Evolutionary conservation across 768 basidiomycete genomes (phyloP).

Genomic region (Agrocybe praecox): DNA sequence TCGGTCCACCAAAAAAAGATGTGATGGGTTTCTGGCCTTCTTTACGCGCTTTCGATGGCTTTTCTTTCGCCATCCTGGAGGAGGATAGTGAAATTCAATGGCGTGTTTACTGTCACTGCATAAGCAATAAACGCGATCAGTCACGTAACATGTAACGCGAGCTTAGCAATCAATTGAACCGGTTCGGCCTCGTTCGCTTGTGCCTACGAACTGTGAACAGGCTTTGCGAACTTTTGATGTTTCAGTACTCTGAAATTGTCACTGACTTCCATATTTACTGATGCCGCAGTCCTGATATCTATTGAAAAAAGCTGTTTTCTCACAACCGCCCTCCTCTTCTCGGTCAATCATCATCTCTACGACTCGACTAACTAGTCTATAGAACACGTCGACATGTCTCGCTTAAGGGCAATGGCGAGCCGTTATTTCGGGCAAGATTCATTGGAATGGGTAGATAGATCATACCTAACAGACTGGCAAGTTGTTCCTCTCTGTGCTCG

Average conservation of each 20-base stretch:
- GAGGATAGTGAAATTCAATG: slow-evolving; percentile 12
- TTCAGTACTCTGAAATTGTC: neutral
- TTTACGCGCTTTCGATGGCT: slow-evolving; percentile 33
- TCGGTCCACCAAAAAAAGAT: slow-evolving; percentile 52
- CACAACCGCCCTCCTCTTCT: neutral
- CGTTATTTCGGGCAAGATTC: slow-evolving; percentile 39
- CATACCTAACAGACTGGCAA: slow-evolving; percentile 61
- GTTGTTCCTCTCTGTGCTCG: slow-evolving; percentile 1
- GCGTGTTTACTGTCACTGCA: neutral
- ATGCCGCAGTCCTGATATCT: no score
- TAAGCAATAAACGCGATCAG: slow-evolving; percentile 9
- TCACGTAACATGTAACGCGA: slow-evolving; percentile 7
- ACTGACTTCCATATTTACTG: neutral
- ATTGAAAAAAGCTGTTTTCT: no score
- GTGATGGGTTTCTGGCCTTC: slow-evolving; percentile 56
- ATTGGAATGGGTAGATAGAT: slow-evolving; percentile 43
- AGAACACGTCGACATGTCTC: slow-evolving; percentile 10
- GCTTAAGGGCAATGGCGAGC: slow-evolving; percentile 9
- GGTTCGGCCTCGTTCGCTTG: neutral
- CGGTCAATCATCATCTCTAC: neutral
- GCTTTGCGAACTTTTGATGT: no score
- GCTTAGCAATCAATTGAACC: neutral
- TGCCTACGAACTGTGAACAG: no score
- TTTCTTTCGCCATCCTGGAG: slow-evolving; percentile 51
- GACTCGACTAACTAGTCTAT: neutral